A percentile compares a stretch with the other conserved stretches of the same genome.
Evolutionary conservation across 2,329 filamentous ascomycete species (phyloP).

Genomic region (Colletotrichum godetiae): DNA sequence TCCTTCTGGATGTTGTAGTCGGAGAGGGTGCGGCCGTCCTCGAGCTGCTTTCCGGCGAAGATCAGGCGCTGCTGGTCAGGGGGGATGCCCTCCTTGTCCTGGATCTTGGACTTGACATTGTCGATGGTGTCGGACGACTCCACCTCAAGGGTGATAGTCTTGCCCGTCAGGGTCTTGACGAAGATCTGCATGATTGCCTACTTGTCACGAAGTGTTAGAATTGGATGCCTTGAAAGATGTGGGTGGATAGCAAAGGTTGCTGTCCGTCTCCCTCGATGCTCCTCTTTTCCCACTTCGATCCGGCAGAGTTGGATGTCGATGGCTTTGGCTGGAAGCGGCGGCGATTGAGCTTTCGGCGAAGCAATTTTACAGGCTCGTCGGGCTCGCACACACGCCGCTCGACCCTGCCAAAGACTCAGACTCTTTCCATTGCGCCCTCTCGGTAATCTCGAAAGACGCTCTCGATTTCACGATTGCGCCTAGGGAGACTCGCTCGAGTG

Average conservation of each 20-base stretch:
- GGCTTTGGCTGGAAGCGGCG: not conserved
- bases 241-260: slow-evolving; percentile 11
- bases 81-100: slow-evolving; percentile 99
- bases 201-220: slow-evolving; percentile 54
- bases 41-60: slow-evolving; percentile 99
- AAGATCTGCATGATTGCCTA: slow-evolving; percentile 82
- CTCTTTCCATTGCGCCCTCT: not conserved
- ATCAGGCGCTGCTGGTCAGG: slow-evolving; percentile 99
- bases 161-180: slow-evolving; percentile 93
- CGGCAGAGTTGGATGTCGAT: not conserved
- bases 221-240: not conserved
- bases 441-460: not conserved
- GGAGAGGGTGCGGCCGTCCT: slow-evolving; percentile 97
- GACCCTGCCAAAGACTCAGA: not conserved
- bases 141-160: slow-evolving; percentile 99
- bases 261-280: slow-evolving; percentile 8
- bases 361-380: slow-evolving; percentile 15
- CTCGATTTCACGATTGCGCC: slow-evolving; percentile 33
- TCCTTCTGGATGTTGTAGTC: slow-evolving; percentile 99
- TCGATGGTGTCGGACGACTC: slow-evolving; percentile 99
- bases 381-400: not conserved
- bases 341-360: not conserved
- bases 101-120: slow-evolving; percentile 99
- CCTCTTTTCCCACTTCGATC: not conserved
- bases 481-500: not conserved